Evolutionary conservation across 345 rosid genomes (phyloP).

Genomic region (Salix suchowensis): DNA sequence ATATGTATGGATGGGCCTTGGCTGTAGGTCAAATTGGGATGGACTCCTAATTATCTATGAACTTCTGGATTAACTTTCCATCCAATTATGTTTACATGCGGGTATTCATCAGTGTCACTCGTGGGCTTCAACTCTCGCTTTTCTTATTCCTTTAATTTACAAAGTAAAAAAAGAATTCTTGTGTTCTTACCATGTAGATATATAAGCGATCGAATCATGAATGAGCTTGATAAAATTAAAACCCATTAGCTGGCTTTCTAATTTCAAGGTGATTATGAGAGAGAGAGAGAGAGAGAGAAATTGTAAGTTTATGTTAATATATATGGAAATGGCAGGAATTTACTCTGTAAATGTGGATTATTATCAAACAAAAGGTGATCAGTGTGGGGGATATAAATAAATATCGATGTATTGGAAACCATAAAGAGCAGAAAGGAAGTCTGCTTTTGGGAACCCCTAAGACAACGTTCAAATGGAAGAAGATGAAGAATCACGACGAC

Average conservation of each 20-base stretch:
- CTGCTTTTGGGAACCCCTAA: constrained; percentile 71
- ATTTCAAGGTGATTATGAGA: not conserved
- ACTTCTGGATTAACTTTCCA: not conserved
- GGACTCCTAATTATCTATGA: not conserved
- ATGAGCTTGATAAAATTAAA: too few species aligned
- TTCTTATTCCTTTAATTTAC: too few species aligned
- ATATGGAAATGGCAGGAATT: constrained; percentile 45
- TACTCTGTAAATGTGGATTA: constrained; percentile 68
- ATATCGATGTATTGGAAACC: constrained; percentile 48
- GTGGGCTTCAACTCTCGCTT: not conserved
- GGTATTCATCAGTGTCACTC: not conserved
- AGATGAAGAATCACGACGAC: constrained; percentile 1
- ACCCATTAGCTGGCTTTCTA: not conserved
- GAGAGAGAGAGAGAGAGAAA: not conserved
- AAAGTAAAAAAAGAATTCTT: too few species aligned
- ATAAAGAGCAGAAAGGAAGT: constrained; percentile 64
- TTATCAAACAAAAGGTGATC: constrained; percentile 70
- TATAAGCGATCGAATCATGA: too few species aligned
- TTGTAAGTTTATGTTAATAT: not conserved
- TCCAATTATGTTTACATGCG: not conserved
- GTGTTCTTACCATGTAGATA: too few species aligned
- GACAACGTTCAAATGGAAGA: constrained; percentile 33
- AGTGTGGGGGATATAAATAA: constrained; percentile 94
- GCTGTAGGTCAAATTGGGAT: not conserved
- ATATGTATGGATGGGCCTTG: not conserved